A percentile compares a stretch with the other conserved stretches of the same genome.
Conservation (phyloP, 129 eudicot genomes). For the Ambrosia artemisiifolia region DNA sequence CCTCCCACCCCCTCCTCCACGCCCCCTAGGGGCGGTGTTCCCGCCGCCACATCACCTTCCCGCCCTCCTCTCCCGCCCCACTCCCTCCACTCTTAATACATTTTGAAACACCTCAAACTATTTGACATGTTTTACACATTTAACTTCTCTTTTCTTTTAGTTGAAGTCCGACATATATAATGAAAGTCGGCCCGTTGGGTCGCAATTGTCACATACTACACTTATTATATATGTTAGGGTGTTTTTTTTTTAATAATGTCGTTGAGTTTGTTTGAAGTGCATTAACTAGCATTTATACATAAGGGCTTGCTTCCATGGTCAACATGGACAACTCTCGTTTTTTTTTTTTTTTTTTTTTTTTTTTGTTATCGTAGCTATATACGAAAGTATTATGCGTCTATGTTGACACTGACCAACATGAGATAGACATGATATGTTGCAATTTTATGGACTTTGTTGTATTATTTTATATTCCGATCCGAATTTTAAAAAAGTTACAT, state of each 20-base stretch:
- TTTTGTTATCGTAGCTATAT: too few species aligned
- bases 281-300: slow-evolving; percentile 20
- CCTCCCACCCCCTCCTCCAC: too few species aligned
- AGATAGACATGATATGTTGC: not conserved
- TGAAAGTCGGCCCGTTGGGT: too few species aligned
- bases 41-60: too few species aligned
- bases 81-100: too few species aligned
- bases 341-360: too few species aligned
- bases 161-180: too few species aligned
- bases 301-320: slow-evolving; percentile 5
- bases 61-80: too few species aligned
- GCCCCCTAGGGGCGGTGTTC: too few species aligned
- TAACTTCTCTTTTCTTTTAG: too few species aligned
- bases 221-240: not conserved
- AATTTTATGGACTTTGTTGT: slow-evolving; percentile 1
- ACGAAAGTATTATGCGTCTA: slow-evolving; percentile 1
- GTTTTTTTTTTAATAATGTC: not conserved
- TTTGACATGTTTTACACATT: too few species aligned
- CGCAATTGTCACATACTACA: not conserved
- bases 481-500: not conserved
- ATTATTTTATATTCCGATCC: not conserved
- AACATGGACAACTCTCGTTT: slow-evolving; percentile 13
- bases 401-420: slow-evolving; percentile 12
- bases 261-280: slow-evolving; percentile 15
- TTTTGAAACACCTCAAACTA: too few species aligned